phyloP scores from a whole-genome alignment of 2,329 filamentous ascomycete species.

The Diaporthe sp. region DNA sequence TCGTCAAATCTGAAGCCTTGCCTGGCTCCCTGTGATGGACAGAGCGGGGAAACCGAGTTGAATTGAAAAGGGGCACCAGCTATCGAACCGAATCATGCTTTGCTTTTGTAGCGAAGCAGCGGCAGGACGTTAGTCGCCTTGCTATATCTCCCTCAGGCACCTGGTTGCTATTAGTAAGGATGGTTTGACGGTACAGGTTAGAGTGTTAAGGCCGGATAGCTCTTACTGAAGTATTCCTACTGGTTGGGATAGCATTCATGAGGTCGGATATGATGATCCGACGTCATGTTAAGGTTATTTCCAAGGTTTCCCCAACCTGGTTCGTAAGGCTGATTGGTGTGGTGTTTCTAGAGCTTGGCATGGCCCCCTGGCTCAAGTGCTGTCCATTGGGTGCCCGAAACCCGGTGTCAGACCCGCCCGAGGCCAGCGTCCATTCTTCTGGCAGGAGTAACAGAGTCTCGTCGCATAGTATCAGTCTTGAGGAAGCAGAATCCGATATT shows the following conservation, averaged over 20 bases:
- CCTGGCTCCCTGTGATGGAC: not conserved
- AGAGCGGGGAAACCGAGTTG: not conserved
- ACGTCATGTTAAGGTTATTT: slow-evolving; percentile 22
- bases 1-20: not conserved
- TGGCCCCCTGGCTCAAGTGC: not conserved
- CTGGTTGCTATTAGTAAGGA: not conserved
- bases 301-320: slow-evolving; percentile 19
- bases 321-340: slow-evolving; percentile 5
- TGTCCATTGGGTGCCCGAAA: no score
- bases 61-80: not conserved
- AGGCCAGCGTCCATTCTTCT: no score
- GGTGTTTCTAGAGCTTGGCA: slow-evolving; percentile 8
- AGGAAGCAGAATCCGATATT: no score
- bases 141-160: not conserved
- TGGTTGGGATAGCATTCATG: no score
- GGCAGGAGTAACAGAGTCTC: no score
- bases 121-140: not conserved
- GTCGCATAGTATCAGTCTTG: no score
- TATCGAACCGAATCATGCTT: not conserved
- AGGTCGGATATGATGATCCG: slow-evolving; percentile 12
- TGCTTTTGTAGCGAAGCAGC: not conserved
- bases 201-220: no score
- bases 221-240: no score
- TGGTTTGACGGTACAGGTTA: no score
- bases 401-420: no score